Conservation (phyloP, 495 filamentous ascomycete species). For the Eremomyces bilateralis region DNA sequence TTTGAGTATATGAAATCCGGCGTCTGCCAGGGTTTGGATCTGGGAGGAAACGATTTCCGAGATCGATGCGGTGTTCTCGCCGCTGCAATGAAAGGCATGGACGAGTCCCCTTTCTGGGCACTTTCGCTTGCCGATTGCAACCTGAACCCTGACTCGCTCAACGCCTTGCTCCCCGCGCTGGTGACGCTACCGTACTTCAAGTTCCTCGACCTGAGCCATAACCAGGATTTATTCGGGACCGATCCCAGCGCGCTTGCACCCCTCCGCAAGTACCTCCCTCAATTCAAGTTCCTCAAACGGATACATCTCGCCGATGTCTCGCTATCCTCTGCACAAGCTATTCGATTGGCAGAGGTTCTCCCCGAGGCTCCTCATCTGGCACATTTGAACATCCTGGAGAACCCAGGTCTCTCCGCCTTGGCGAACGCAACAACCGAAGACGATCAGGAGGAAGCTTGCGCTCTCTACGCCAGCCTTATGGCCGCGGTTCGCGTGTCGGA, state of each 20-base stretch:
- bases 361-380: constrained; percentile 67
- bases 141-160: constrained; percentile 46
- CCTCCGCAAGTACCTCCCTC: constrained; percentile 66
- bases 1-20: constrained; percentile 49
- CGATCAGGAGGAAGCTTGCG: constrained; percentile 76
- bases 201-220: constrained; percentile 82
- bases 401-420: constrained; percentile 43
- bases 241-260: constrained; percentile 53
- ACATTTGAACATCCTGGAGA: constrained; percentile 75
- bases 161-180: constrained; percentile 53
- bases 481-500: constrained; percentile 68
- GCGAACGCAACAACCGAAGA: constrained; percentile 48
- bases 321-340: constrained; percentile 65
- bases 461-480: constrained; percentile 79
- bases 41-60: constrained; percentile 74
- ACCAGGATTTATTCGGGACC: constrained; percentile 53
- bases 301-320: constrained; percentile 79
- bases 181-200: constrained; percentile 50
- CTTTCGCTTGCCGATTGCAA: constrained; percentile 78
- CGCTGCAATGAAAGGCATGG: constrained; percentile 36
- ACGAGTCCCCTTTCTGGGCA: constrained; percentile 42
- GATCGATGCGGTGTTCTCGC: constrained; percentile 48
- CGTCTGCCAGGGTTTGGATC: constrained; percentile 69
- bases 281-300: constrained; percentile 58
- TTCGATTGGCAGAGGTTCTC: constrained; percentile 71